A percentile compares a stretch with the other conserved stretches of the same genome.
These are phyloP conservation scores for Boletus speciosus DNA, from an alignment of 768 basidiomycete species.

Conservation along the genomic window DNA sequence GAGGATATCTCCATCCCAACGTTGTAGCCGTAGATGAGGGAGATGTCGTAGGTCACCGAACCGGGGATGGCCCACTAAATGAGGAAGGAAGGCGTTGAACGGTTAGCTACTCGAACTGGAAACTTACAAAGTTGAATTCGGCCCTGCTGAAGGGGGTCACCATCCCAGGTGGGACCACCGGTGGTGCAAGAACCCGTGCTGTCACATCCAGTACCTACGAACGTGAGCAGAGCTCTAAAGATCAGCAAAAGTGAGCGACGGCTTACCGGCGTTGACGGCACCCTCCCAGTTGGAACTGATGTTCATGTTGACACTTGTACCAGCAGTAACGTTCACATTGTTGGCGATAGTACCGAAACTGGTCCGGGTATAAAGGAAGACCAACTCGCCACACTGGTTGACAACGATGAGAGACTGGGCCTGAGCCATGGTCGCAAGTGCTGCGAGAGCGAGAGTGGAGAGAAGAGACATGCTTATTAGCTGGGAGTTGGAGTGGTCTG, in stretches of 20 bases:
- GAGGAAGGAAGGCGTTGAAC: background rate
- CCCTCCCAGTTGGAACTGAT: conserved; percentile 33
- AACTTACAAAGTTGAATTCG: conserved; percentile 31
- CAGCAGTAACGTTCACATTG: conserved; percentile 24
- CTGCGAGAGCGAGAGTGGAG: conserved; percentile 19
- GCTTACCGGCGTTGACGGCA: conserved; percentile 29
- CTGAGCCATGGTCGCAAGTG: conserved; percentile 16
- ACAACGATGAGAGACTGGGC: conserved; percentile 29
- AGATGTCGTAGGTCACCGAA: conserved; percentile 32
- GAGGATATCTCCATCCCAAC: conserved; percentile 35
- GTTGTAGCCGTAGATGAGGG: conserved; percentile 33
- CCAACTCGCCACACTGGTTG: conserved; percentile 25
- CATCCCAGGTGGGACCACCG: conserved; percentile 30
- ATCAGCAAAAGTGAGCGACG: background rate
- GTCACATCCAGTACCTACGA: conserved; percentile 27
- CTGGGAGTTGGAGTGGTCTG: background rate
- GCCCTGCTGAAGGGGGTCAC: conserved; percentile 33
- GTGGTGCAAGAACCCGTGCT: conserved; percentile 25
- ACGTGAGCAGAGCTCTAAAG: conserved; percentile 2
- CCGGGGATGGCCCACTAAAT: conserved; percentile 24
- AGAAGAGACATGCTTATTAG: conserved; percentile 19
- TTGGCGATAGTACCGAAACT: conserved; percentile 28
- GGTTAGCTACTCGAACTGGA: background rate
- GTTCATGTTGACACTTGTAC: conserved; percentile 24
- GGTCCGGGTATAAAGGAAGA: conserved; percentile 30